phyloP scores from a whole-genome alignment of 1,284 basidiomycete genomes.

The Amylostereum areolatum region DNA sequence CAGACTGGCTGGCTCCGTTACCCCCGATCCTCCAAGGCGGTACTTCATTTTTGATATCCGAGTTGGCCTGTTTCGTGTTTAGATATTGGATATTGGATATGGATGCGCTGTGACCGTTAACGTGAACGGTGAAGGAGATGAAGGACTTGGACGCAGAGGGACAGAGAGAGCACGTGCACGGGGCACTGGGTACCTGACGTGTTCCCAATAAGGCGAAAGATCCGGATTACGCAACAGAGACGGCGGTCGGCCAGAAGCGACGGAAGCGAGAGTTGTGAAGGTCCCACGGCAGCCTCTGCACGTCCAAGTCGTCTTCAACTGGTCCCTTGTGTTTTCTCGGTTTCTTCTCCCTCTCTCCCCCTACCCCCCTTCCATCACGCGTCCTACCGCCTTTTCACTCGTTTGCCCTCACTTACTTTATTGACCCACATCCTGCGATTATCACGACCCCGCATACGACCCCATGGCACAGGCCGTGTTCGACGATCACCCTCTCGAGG shows the following conservation, averaged over 20 bases:
- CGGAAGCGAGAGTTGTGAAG: background rate
- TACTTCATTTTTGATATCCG: too few relatives aligned
- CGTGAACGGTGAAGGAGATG: too few relatives aligned
- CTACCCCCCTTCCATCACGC: background rate
- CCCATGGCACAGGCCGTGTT: constrained; percentile 74
- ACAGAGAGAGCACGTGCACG: too few relatives aligned
- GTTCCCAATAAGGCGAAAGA: background rate
- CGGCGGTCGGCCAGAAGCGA: background rate
- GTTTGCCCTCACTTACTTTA: background rate
- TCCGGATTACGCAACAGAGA: background rate
- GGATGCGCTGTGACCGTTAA: too few relatives aligned
- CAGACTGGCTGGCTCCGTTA: too few relatives aligned
- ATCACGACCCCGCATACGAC: background rate
- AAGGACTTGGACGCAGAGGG: too few relatives aligned
- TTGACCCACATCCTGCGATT: background rate
- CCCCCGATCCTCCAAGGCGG: too few relatives aligned
- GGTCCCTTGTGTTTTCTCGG: background rate
- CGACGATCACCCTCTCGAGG: constrained; percentile 69
- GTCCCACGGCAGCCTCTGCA: background rate
- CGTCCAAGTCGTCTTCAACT: background rate
- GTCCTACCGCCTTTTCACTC: background rate
- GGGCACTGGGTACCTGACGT: background rate
- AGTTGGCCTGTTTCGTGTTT: too few relatives aligned
- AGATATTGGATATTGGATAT: too few relatives aligned
- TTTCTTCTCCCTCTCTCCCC: background rate